Percentiles rank a stretch among this genome's conserved stretches.
Evolutionary conservation across 371 early-diverging fungal genomes (phyloP).

Genomic region (Haplosporangium sp.): DNA sequence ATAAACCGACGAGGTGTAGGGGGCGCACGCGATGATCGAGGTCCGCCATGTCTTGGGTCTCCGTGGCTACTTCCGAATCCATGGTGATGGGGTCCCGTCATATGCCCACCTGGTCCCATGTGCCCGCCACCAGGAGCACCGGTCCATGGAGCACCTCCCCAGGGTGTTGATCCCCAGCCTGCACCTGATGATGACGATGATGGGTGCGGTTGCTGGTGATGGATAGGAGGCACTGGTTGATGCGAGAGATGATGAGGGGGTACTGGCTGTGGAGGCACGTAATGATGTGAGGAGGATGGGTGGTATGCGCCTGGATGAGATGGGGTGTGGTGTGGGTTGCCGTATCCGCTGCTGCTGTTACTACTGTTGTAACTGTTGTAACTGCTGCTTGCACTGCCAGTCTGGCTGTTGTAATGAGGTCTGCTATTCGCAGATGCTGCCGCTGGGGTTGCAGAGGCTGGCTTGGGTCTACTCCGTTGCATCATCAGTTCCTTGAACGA

Average conservation of each 20-base stretch:
- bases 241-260: slow-evolving; percentile 30
- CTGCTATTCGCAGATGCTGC: slow-evolving; percentile 16
- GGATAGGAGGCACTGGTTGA: slow-evolving; percentile 37
- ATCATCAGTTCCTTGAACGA: slow-evolving; percentile 47
- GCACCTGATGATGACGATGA: slow-evolving; percentile 28
- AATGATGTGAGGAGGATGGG: slow-evolving; percentile 35
- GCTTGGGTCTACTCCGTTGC: slow-evolving; percentile 34
- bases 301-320: slow-evolving; percentile 33
- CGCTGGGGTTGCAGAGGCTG: slow-evolving; percentile 19
- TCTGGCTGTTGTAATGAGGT: slow-evolving; percentile 37
- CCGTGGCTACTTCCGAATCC: slow-evolving; percentile 29
- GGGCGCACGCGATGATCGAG: slow-evolving; percentile 51
- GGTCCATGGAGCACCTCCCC: slow-evolving; percentile 49
- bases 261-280: slow-evolving; percentile 43
- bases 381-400: slow-evolving; percentile 27
- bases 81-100: slow-evolving; percentile 48
- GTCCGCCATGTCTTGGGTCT: slow-evolving; percentile 33
- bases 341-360: slow-evolving; percentile 9
- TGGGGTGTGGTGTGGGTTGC: slow-evolving; percentile 33
- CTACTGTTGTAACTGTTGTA: slow-evolving; percentile 18
- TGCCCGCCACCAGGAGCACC: slow-evolving; percentile 40
- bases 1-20: slow-evolving; percentile 54
- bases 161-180: slow-evolving; percentile 42
- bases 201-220: slow-evolving; percentile 28
- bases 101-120: slow-evolving; percentile 49